A percentile compares a stretch with the other conserved stretches of the same genome.
Conservation (phyloP, 306 rosid genomes). For the Cucumis melo region DNA sequence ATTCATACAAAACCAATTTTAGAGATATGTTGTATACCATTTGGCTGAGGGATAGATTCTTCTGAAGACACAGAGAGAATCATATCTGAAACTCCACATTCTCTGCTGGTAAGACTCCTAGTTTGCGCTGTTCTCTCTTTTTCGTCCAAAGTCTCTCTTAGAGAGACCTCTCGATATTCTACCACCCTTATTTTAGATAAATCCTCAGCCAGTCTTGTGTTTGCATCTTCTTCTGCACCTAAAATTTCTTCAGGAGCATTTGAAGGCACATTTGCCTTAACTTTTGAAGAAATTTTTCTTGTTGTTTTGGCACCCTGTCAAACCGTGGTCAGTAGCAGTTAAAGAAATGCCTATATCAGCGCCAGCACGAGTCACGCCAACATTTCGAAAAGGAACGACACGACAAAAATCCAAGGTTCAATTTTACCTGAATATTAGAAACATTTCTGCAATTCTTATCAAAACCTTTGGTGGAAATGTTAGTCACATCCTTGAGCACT, state of each 20-base stretch:
- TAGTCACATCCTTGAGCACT: conserved; percentile 56
- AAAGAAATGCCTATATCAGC: not conserved
- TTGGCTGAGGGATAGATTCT: conserved; percentile 16
- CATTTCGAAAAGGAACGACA: not conserved
- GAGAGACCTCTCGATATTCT: conserved; percentile 28
- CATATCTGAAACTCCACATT: conserved; percentile 12
- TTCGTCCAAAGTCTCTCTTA: conserved; percentile 15
- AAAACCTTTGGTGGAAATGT: conserved; percentile 13
- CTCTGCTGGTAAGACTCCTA: conserved; percentile 13
- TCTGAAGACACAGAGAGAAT: conserved; percentile 20
- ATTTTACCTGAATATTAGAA: conserved; percentile 35
- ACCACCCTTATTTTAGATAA: conserved; percentile 45
- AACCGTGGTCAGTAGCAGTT: not conserved
- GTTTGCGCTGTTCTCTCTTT: conserved; percentile 16
- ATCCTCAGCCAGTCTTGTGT: conserved; percentile 51
- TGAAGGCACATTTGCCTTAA: conserved; percentile 19
- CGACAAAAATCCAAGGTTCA: not conserved
- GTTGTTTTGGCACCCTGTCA: conserved; percentile 23
- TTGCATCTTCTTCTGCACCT: conserved; percentile 38
- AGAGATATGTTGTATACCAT: conserved; percentile 32
- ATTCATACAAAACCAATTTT: not conserved
- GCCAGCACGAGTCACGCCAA: not conserved
- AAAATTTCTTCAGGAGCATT: conserved; percentile 20
- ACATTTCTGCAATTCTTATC: conserved; percentile 8
- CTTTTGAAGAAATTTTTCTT: conserved; percentile 24